phyloP scores from a whole-genome alignment of 2,329 filamentous ascomycete species.

The Phialophora expanda region DNA sequence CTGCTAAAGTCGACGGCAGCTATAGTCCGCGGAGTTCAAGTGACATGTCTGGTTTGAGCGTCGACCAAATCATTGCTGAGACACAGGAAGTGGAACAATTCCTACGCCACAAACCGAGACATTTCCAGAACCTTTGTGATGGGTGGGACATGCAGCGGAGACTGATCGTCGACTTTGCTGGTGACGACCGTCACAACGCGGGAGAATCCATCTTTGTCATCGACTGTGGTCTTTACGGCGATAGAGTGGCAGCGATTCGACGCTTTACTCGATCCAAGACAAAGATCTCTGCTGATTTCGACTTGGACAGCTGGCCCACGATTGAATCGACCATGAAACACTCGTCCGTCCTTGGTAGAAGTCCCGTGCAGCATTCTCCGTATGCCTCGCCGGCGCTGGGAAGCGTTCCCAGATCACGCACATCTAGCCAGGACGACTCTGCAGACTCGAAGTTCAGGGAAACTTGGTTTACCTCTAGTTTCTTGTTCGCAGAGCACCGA shows the following conservation, averaged over 20 bases:
- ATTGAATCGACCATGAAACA: conserved; percentile 38
- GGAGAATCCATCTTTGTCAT: conserved; percentile 80
- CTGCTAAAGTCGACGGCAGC: conserved; percentile 69
- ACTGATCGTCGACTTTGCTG: conserved; percentile 87
- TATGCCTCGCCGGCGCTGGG: conserved; percentile 33
- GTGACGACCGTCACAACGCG: conserved; percentile 74
- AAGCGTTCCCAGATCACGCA: conserved; percentile 44
- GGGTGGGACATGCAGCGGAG: conserved; percentile 91
- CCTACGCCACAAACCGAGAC: conserved; percentile 71
- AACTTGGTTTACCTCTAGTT: conserved; percentile 69
- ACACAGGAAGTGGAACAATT: conserved; percentile 82
- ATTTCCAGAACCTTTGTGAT: conserved; percentile 77
- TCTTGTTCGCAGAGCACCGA: conserved; percentile 66
- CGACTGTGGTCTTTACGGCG: conserved; percentile 70
- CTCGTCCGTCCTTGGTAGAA: conserved; percentile 58
- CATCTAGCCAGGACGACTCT: conserved; percentile 43
- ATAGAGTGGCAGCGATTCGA: conserved; percentile 57
- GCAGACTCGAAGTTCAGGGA: conserved; percentile 53
- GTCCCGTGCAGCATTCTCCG: conserved; percentile 38
- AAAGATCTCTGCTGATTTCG: conserved; percentile 41
- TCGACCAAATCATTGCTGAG: conserved; percentile 74
- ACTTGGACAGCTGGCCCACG: conserved; percentile 36
- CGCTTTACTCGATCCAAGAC: conserved; percentile 63
- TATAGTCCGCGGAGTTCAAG: conserved; percentile 83
- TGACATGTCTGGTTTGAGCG: conserved; percentile 71